These are phyloP conservation scores for Daldinia childiae DNA, from an alignment of 495 filamentous ascomycete species.

Conservation along the genomic window DNA sequence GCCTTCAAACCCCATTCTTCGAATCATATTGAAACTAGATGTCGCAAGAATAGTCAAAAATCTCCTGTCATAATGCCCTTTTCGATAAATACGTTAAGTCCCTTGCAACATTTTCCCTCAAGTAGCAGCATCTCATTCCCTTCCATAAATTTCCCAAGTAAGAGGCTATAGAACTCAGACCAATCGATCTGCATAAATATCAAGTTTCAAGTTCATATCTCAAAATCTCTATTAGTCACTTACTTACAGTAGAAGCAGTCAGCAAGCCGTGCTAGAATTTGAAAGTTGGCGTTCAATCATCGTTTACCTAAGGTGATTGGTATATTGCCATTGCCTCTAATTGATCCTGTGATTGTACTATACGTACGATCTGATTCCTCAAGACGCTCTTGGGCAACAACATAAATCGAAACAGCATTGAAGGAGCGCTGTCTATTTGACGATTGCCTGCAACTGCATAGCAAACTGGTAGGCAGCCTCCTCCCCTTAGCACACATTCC, in stretches of 20 bases:
- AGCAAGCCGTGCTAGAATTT: not conserved
- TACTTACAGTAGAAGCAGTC: not conserved
- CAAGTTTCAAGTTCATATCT: not conserved
- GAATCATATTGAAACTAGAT: not conserved
- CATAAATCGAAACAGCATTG: not conserved
- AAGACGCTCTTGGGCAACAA: not conserved
- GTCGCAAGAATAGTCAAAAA: not conserved
- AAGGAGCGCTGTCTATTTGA: not conserved
- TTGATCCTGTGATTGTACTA: not conserved
- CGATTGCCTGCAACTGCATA: not conserved
- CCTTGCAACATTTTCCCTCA: not conserved
- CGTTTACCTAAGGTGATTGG: not conserved
- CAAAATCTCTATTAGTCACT: not conserved
- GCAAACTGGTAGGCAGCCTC: conserved; percentile 5
- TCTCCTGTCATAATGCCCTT: not conserved
- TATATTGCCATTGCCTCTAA: not conserved
- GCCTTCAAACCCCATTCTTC: not conserved
- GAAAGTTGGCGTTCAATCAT: not conserved
- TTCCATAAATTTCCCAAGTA: not conserved
- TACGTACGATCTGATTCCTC: not conserved
- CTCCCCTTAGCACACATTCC: not conserved
- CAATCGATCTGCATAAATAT: not conserved
- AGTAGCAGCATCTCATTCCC: not conserved
- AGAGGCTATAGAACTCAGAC: not conserved
- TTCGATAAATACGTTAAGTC: not conserved